These are phyloP conservation scores for Trametes cubensis DNA, from an alignment of 768 basidiomycete species.

Conservation along the genomic window DNA sequence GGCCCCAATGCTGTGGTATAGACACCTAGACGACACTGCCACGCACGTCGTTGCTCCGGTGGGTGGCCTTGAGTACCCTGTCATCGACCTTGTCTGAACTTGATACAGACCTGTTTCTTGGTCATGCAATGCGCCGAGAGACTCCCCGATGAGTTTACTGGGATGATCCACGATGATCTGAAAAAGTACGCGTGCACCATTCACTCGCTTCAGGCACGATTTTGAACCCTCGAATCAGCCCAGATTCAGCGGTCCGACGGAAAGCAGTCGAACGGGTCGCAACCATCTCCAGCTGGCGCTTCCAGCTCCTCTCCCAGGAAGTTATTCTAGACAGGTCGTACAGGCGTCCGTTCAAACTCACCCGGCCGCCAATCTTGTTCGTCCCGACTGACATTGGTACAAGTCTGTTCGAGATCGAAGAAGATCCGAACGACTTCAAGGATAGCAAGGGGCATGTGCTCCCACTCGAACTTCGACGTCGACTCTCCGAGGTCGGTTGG, in stretches of 20 bases:
- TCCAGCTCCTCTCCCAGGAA: conserved; percentile 65
- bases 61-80: conserved; percentile 26
- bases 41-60: conserved; percentile 53
- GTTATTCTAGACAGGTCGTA: conserved; percentile 61
- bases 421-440: conserved; percentile 51
- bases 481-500: conserved; percentile 78
- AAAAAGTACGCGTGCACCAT: conserved; percentile 47
- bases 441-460: conserved; percentile 49
- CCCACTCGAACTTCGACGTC: conserved; percentile 64
- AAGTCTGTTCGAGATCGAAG: conserved; percentile 55
- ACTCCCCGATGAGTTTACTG: conserved; percentile 48
- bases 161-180: conserved; percentile 56
- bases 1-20: conserved; percentile 59
- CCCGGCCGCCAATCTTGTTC: conserved; percentile 73
- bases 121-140: conserved; percentile 77
- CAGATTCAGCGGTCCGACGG: conserved; percentile 50
- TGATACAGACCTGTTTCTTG: conserved; percentile 54
- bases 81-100: not conserved
- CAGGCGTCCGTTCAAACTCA: conserved; percentile 67
- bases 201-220: not conserved
- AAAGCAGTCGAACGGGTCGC: conserved; percentile 58
- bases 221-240: conserved; percentile 38
- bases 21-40: conserved; percentile 45
- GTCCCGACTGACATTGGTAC: conserved; percentile 77
- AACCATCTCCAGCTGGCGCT: conserved; percentile 65